Base-by-base conservation (phyloP, 1,139 yeast genomes). In the Meyerozyma athensensis region DNA sequence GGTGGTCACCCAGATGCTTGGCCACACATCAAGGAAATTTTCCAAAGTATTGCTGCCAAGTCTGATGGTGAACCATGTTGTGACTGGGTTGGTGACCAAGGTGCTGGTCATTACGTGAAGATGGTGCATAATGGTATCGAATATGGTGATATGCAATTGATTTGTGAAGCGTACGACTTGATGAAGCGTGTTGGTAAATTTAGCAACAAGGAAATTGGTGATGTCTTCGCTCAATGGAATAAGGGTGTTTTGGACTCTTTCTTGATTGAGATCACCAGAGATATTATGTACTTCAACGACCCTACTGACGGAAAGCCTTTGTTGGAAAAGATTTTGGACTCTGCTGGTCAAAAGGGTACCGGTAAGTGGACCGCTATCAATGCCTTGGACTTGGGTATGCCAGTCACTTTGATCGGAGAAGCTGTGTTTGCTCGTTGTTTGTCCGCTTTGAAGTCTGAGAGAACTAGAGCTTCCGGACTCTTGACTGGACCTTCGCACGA, bases 71-170 rank as follows among this genome's bases (percentile, higher is more conserved):
- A 92, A 72, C 96, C 98, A 62, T 92, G 98, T 74, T 92, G 98
- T 73, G 98, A 92, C 79, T 92, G 98, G 98, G 97, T 92, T 57
- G 98, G 98, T 59, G 95, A 90, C 56, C 96, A 95, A 43, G 98
- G 98, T 68, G 81, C 97, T 39, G 98, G 98, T 61, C 98, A 92
- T 74, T 92, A 85, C 73, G 97, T 92, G 63, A 92, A 92, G 79
- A 92, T 92, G 98, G 97, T 92, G 53, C 98, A 92, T 79, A 92
- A 92, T 66, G 98, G 98, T 85, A 92, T 92, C 58, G 98, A 92
- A 72, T 92, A 92, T 68, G 98, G 98, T 80, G 98, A 92, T 72
- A 92, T 92, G 98, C 98, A 92, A 74, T 79, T 92, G 77, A 92
- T 92, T 64, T 81, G 92, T 70, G 98, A 92, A 74, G 97, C 97